A percentile compares a stretch with the other conserved stretches of the same genome.
These are phyloP conservation scores for Euphorbia schlechtendalii DNA, from an alignment of 441 rosid species.

Conservation along the genomic window DNA sequence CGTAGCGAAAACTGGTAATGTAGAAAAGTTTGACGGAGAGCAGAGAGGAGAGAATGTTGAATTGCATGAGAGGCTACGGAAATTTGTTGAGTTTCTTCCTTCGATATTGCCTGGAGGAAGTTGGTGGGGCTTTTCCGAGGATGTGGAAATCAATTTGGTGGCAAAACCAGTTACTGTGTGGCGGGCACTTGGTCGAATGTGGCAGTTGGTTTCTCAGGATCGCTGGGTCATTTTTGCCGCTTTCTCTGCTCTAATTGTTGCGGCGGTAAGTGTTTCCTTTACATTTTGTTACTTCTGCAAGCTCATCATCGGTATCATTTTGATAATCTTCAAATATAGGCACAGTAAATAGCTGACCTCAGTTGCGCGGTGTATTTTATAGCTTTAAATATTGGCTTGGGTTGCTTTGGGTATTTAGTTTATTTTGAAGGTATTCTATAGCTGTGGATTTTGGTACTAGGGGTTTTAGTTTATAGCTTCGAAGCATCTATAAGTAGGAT, in stretches of 20 bases:
- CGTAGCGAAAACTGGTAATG: constrained; percentile 22
- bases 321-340: neutral
- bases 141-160: constrained; percentile 46
- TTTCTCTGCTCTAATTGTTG: constrained; percentile 67
- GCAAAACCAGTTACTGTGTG: constrained; percentile 80
- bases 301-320: neutral
- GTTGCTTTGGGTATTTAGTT: neutral
- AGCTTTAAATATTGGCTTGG: no score
- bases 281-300: neutral
- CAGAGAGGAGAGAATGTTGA: constrained; percentile 30
- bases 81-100: constrained; percentile 42
- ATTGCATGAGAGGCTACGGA: constrained; percentile 35
- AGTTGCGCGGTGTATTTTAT: neutral
- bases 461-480: neutral
- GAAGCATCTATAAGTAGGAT: neutral
- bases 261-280: constrained; percentile 47
- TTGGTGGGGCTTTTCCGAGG: constrained; percentile 85
- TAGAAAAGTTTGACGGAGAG: constrained; percentile 25
- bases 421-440: neutral
- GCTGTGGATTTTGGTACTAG: no score
- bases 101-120: constrained; percentile 80
- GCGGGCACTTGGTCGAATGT: constrained; percentile 84
- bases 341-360: neutral
- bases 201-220: constrained; percentile 82
- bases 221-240: constrained; percentile 80